Evolutionary conservation across 169 alveolate genomes (phyloP).

Genomic region (Cryptosporidium muris): DNA sequence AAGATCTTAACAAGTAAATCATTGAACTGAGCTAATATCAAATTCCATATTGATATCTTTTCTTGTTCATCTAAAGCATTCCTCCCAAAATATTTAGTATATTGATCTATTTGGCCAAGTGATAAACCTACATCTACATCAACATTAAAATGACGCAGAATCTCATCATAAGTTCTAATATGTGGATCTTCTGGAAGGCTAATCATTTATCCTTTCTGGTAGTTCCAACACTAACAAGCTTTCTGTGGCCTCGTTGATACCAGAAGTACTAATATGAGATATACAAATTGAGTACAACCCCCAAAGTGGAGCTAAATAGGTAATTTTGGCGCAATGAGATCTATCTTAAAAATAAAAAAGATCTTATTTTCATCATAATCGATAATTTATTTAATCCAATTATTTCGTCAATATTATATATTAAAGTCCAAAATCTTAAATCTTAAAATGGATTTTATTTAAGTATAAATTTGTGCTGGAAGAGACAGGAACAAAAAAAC

Average conservation of each 20-base stretch:
- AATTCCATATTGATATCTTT: slow-evolving; percentile 88
- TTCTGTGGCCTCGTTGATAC: not conserved
- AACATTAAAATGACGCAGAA: slow-evolving; percentile 69
- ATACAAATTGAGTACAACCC: no score
- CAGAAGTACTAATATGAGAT: no score
- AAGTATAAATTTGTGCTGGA: no score
- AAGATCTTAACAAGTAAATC: slow-evolving; percentile 94
- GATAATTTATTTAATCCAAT: no score
- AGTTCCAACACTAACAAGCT: not conserved
- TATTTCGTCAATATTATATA: no score
- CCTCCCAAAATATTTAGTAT: slow-evolving; percentile 78
- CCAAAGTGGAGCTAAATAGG: no score
- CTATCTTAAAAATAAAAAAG: no score
- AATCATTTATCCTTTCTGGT: slow-evolving; percentile 17
- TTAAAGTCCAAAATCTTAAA: no score
- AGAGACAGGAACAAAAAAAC: no score
- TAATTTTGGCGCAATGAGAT: no score
- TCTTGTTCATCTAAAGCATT: slow-evolving; percentile 89
- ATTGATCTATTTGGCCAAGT: slow-evolving; percentile 67
- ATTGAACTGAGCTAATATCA: slow-evolving; percentile 92
- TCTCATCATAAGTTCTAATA: slow-evolving; percentile 63
- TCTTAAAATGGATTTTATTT: no score
- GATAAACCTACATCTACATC: slow-evolving; percentile 69
- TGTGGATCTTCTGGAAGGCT: slow-evolving; percentile 64
- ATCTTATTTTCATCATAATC: no score